Evolutionary conservation across 1,284 basidiomycete species (phyloP).

Genomic region (Rhodofomes roseus): DNA sequence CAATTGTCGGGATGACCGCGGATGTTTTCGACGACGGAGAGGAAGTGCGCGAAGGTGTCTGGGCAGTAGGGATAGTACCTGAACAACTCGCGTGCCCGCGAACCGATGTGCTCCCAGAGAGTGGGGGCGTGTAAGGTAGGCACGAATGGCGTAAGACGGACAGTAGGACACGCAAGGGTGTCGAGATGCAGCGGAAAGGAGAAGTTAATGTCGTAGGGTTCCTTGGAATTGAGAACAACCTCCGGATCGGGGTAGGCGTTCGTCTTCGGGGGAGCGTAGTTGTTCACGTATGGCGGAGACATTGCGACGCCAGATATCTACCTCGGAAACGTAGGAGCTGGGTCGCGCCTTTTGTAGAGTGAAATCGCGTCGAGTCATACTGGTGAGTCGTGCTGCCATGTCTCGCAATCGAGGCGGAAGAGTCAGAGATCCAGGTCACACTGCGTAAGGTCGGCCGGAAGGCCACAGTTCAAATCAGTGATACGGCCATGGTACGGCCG

Average conservation of each 20-base stretch:
- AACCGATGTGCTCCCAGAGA: not conserved
- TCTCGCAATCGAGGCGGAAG: too few species aligned
- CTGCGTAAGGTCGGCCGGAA: too few species aligned
- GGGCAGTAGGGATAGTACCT: slow-evolving; percentile 11
- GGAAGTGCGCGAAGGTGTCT: slow-evolving; percentile 6
- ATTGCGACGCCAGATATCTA: not conserved
- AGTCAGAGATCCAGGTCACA: too few species aligned
- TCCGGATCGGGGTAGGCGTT: not conserved
- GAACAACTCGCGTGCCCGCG: not conserved
- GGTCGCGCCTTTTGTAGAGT: not conserved
- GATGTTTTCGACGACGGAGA: slow-evolving; percentile 33
- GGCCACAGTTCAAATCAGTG: too few species aligned
- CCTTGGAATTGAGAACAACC: not conserved
- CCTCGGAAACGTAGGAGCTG: not conserved
- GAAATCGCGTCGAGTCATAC: not conserved
- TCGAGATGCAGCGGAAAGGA: not conserved
- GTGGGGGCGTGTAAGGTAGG: not conserved
- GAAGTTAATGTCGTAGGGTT: not conserved
- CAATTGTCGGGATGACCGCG: slow-evolving; percentile 26
- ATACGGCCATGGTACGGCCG: too few species aligned
- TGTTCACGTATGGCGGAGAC: not conserved
- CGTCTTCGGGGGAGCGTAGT: not conserved
- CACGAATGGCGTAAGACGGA: not conserved
- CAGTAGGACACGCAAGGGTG: not conserved
- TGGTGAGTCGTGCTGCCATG: too few species aligned